Evolutionary conservation across 2,329 filamentous ascomycete species (phyloP).

Genomic region (Aspergillus ochraceus): DNA sequence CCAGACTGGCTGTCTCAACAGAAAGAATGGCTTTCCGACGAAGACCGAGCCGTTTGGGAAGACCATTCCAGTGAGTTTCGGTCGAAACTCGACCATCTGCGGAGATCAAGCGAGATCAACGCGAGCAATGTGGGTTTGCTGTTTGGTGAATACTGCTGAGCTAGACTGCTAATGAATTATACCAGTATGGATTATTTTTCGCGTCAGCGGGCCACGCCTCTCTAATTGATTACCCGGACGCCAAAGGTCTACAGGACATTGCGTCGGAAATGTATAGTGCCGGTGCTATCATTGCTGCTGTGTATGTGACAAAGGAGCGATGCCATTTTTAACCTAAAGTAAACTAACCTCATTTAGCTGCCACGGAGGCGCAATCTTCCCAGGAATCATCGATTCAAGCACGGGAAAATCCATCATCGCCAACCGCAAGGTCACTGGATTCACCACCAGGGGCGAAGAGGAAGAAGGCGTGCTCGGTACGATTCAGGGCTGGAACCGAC

Average conservation of each 20-base stretch:
- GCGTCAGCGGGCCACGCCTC: constrained; percentile 43
- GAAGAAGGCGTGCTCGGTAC: constrained; percentile 36
- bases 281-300: constrained; percentile 35
- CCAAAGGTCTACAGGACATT: constrained; percentile 27
- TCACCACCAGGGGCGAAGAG: constrained; percentile 38
- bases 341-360: constrained; percentile 22
- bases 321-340: neutral
- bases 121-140: constrained; percentile 14
- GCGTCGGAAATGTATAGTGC: constrained; percentile 29
- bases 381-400: constrained; percentile 31
- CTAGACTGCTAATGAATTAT: neutral
- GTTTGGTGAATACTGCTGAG: too few relatives aligned
- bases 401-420: constrained; percentile 35
- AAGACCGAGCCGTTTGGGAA: constrained; percentile 36
- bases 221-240: constrained; percentile 43
- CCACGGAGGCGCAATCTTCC: constrained; percentile 42
- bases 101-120: constrained; percentile 29
- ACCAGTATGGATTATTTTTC: constrained; percentile 41
- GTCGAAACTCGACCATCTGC: constrained; percentile 32
- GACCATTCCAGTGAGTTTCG: constrained; percentile 32
- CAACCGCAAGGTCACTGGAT: constrained; percentile 40
- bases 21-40: constrained; percentile 33
- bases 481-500: constrained; percentile 33
- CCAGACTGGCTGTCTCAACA: constrained; percentile 37
- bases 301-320: constrained; percentile 18